Evolutionary conservation across 2,329 filamentous ascomycete genomes (phyloP).

Genomic region (Chaetoscypha palmicola): DNA sequence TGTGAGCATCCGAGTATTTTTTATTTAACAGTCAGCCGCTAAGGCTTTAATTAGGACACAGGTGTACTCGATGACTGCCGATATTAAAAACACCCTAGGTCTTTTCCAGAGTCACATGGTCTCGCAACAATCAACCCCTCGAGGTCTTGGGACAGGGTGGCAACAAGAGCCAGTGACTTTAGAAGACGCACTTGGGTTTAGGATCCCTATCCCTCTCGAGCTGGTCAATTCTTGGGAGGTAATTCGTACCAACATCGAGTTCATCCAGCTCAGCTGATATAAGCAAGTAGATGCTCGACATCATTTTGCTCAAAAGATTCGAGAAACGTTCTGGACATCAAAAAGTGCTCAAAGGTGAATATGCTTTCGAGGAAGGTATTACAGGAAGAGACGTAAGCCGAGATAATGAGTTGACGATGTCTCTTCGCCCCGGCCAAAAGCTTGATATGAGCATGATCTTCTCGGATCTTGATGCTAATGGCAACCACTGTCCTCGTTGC

Average conservation of each 20-base stretch:
- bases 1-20: background rate
- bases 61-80: background rate
- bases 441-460: slow-evolving; percentile 6
- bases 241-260: background rate
- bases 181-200: background rate
- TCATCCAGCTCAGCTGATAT: background rate
- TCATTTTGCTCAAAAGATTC: background rate
- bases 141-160: background rate
- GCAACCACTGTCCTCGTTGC: background rate
- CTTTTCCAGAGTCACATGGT: background rate
- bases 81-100: background rate
- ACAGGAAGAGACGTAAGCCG: background rate
- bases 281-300: background rate
- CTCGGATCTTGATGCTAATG: background rate
- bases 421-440: slow-evolving; percentile 1
- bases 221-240: background rate
- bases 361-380: background rate
- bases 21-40: background rate
- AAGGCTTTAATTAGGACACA: background rate
- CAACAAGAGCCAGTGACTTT: background rate
- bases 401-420: background rate
- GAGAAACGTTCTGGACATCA: slow-evolving; percentile 2
- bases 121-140: background rate
- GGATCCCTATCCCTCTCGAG: background rate
- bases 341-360: background rate